Evolutionary conservation across 192 early-diverging fungal genomes (phyloP), one percentile per base, ranked within the genome.

Genomic region (Coemansia sp.): DNA sequence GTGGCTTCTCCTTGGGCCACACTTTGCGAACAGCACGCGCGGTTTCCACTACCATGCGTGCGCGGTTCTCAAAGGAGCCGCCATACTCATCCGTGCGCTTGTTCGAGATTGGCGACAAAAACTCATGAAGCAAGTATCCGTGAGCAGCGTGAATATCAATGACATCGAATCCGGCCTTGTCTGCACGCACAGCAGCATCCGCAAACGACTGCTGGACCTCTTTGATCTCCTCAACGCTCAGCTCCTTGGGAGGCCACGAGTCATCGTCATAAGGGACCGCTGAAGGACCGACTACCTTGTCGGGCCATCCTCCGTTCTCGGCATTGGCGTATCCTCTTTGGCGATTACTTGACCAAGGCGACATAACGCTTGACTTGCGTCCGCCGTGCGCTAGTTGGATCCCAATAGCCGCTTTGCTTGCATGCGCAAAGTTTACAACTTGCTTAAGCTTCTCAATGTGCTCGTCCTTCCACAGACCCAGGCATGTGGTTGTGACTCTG

Each of bases 91-190:
- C 32, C 1, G 32, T 32, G 32, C 32, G 32, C 32, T 32, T 32
- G 32, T 32, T 32, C 1, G 90, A 81, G 22, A 93, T 57, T 1
- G 91, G 89, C 16, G 89, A 91, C 9, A 95, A 64, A 68, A 97
- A 96, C 70, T 88, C 80, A 76, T 90, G 81, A 57, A 94, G 68
- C 44, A 97, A 77, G 75, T 96, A 97, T 8, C 97, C 96, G 75
- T 98, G 94, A 4, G 96, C 94, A 53, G 77, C 86, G 63, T 97
- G 95, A 25, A 98, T 82, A 76, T 98, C 96, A 32, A 97, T 76
- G 16, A 88, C 89, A 61, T 95, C 93, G 72, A 95, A 32, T 32
- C 32, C 32, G 4, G 32, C 32, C 32, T 32, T 32, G 32, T 32
- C 32, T 32, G 32, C 32, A 32, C 32, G 32, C 32, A 32, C 32